Evolutionary conservation across 2,329 filamentous ascomycete species (phyloP), one percentile per base, ranked within the genome.

Genomic region (Monosporascus sp.): DNA sequence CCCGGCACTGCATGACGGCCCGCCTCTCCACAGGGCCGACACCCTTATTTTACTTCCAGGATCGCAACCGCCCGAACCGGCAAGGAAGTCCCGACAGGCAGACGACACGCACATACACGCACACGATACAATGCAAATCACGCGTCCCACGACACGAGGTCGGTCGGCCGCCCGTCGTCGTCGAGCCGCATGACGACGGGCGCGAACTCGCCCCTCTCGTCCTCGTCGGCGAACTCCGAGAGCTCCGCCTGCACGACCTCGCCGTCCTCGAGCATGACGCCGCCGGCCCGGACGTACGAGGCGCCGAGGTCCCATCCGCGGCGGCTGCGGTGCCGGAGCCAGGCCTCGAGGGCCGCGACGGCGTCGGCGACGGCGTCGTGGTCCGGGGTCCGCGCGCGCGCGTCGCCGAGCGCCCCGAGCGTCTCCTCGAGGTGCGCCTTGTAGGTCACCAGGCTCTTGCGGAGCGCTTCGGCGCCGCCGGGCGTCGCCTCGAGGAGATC

Each of bases 291-390:
- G 6, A 80, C 62, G 56, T 79, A 80, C 52, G 79, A 72, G 7
- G 70, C 74, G 17, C 73, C 64, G 14, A 85, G 64, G 51, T 85
- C 79, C 83, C 82, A 85, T 4, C 75, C 80, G 47, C 69, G 69
- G 47, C 68, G 22, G 22, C 42, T 68, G 47, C 68, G 22, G 22
- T 24, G 70, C 71, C 70, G 72, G 3, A 80, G 63, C 68, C 72
- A 78, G 6, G 69, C 65, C 59, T 79, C 77, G 2, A 84, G 67
- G 5, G 70, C 70, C 1, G 69, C 68, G 60, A 84, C 83, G 4
- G 77, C 75, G 6, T 70, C 68, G 15, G 73, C 72, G 7, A 80
- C 75, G 2, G 68, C 70, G 2, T 68, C 67, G 53, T 79, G 74
- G 6, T 75, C 73, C 0, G 66, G 56, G 2, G 72, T 72, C 39